Conservation (phyloP, 352 stramenopile genomes). For the Globisporangium spiculum region DNA sequence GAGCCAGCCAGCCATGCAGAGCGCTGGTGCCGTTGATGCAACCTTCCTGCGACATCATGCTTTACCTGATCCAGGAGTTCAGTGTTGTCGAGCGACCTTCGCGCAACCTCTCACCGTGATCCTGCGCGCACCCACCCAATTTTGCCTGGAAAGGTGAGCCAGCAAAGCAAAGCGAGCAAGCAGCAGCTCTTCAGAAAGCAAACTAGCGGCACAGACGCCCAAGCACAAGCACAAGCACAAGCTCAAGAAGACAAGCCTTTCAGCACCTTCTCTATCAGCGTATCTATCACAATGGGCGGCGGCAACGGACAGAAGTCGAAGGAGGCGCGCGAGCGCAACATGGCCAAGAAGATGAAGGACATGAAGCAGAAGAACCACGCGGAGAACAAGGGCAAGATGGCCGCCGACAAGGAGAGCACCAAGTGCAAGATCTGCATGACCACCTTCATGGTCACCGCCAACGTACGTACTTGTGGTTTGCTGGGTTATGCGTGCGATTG, state of each 20-base stretch:
- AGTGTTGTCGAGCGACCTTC: conserved; percentile 1
- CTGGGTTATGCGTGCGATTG: not conserved
- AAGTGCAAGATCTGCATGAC: conserved; percentile 90
- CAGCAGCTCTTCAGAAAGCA: conserved; percentile 9
- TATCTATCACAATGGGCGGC: conserved; percentile 57
- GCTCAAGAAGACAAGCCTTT: not conserved
- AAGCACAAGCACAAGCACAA: not conserved
- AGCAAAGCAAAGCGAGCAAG: not conserved
- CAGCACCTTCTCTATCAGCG: not conserved
- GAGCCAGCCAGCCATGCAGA: too few relatives aligned
- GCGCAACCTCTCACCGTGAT: not conserved
- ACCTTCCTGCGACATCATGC: not conserved
- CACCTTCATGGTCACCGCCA: conserved; percentile 84
- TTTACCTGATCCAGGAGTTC: not conserved
- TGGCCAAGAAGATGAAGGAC: conserved; percentile 84
- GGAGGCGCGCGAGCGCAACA: conserved; percentile 80
- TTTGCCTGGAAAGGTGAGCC: conserved; percentile 1
- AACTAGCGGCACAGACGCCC: not conserved
- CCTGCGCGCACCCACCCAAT: conserved; percentile 7
- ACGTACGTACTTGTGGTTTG: conserved; percentile 35
- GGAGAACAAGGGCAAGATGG: conserved; percentile 82
- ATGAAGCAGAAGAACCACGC: conserved; percentile 75
- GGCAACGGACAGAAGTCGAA: conserved; percentile 84
- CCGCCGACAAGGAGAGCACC: conserved; percentile 68
- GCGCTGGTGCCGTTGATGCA: not conserved